Evolutionary conservation across 2,329 filamentous ascomycete genomes (phyloP).

Genomic region (Helminthosporium solani): DNA sequence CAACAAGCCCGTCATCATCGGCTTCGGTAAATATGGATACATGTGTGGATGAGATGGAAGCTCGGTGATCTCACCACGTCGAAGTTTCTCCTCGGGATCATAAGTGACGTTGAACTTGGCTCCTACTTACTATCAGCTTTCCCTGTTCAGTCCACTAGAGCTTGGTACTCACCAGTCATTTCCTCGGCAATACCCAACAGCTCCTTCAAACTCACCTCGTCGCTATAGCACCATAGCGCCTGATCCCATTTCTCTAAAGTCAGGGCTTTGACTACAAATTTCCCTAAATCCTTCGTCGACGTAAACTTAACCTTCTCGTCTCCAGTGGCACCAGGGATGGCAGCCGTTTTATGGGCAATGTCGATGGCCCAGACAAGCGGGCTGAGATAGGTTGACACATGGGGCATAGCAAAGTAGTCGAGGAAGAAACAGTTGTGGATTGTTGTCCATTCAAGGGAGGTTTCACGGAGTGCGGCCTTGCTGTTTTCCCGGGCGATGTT

Average conservation of each 20-base stretch:
- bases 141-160: neutral
- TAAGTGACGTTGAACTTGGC: slow-evolving; percentile 18
- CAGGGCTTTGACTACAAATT: slow-evolving; percentile 16
- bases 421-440: slow-evolving; percentile 31
- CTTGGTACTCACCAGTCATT: slow-evolving; percentile 14
- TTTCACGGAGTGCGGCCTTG: slow-evolving; percentile 16
- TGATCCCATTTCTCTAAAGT: slow-evolving; percentile 37
- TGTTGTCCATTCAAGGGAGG: slow-evolving; percentile 27
- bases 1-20: slow-evolving; percentile 8
- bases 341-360: slow-evolving; percentile 15
- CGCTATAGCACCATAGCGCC: slow-evolving; percentile 31
- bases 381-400: slow-evolving; percentile 17
- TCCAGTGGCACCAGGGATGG: slow-evolving; percentile 18
- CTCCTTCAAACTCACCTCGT: slow-evolving; percentile 49
- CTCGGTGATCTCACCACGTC: slow-evolving; percentile 15
- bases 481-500: slow-evolving; percentile 10
- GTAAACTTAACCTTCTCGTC: slow-evolving; percentile 16
- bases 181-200: slow-evolving; percentile 47
- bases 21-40: slow-evolving; percentile 20
- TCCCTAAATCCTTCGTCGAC: slow-evolving; percentile 19
- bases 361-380: slow-evolving; percentile 17
- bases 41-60: slow-evolving; percentile 13
- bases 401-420: slow-evolving; percentile 34
- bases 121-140: slow-evolving; percentile 26
- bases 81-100: slow-evolving; percentile 17